Evolutionary conservation across 441 rosid genomes (phyloP).

Genomic region (Aquilaria agallochum): DNA sequence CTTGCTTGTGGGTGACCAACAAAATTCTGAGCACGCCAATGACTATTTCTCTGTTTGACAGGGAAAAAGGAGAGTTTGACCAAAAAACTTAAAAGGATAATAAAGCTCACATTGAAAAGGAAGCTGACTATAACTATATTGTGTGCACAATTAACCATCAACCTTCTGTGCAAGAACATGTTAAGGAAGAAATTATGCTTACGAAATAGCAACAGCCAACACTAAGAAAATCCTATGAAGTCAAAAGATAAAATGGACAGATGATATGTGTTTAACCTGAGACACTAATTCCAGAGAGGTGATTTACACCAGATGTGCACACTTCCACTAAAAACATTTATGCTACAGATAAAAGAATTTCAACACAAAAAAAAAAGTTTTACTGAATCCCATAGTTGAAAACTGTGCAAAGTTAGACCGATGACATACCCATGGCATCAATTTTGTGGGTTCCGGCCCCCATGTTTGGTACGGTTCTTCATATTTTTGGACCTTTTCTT

Average conservation of each 20-base stretch:
- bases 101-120: background rate
- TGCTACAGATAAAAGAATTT: background rate
- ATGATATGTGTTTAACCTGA: too few species aligned
- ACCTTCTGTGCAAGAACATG: too few species aligned
- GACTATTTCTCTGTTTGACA: conserved; percentile 81
- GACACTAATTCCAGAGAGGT: too few species aligned
- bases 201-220: background rate
- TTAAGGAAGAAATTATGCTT: background rate
- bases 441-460: conserved; percentile 64
- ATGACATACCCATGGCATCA: conserved; percentile 61
- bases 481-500: conserved; percentile 56
- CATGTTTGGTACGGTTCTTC: conserved; percentile 71
- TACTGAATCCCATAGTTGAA: conserved; percentile 1
- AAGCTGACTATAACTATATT: background rate
- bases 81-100: conserved; percentile 5
- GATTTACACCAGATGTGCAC: too few species aligned
- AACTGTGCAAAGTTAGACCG: background rate
- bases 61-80: conserved; percentile 8
- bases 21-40: conserved; percentile 81
- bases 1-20: conserved; percentile 53
- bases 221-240: too few species aligned
- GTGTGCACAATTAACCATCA: background rate
- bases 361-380: background rate
- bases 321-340: too few species aligned
- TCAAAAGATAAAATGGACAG: too few species aligned